Conservation (phyloP, 2,329 filamentous ascomycete species). For the Xylariales sp. region DNA sequence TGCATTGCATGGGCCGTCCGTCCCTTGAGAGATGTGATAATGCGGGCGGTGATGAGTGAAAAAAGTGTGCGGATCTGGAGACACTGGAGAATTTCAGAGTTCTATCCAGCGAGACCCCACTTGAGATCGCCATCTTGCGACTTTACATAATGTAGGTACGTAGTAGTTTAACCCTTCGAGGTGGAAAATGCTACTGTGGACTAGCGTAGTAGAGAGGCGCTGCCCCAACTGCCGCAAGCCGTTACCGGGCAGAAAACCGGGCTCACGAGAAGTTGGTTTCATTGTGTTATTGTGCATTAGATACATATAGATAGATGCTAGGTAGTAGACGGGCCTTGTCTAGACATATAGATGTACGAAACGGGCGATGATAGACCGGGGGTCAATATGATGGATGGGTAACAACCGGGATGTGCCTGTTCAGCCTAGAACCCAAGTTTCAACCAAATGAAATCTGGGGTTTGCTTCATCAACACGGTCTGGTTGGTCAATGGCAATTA, state of each 20-base stretch:
- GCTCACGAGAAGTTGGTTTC: constrained; percentile 8
- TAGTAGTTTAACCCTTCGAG: constrained; percentile 9
- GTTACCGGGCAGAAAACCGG: background rate
- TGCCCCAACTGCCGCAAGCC: constrained; percentile 14
- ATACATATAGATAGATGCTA: background rate
- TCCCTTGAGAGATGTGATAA: constrained; percentile 35
- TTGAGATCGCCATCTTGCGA: constrained; percentile 19
- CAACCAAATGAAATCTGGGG: constrained; percentile 35
- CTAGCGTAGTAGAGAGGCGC: background rate
- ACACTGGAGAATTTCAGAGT: constrained; percentile 6
- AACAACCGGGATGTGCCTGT: constrained; percentile 27
- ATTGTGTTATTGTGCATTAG: background rate
- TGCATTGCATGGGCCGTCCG: constrained; percentile 35
- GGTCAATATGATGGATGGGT: constrained; percentile 26
- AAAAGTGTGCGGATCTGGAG: constrained; percentile 24
- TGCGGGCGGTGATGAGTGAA: constrained; percentile 31
- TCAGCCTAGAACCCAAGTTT: constrained; percentile 36
- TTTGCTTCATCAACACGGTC: constrained; percentile 4
- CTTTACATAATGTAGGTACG: background rate
- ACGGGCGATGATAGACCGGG: constrained; percentile 22
- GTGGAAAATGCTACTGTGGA: background rate
- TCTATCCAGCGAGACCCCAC: constrained; percentile 19
- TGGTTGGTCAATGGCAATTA: constrained; percentile 33
- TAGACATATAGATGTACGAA: constrained; percentile 1
- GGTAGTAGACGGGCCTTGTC: background rate